Conservation (phyloP, 2,329 filamentous ascomycete genomes). For the Pseudogymnoascus sp. region DNA sequence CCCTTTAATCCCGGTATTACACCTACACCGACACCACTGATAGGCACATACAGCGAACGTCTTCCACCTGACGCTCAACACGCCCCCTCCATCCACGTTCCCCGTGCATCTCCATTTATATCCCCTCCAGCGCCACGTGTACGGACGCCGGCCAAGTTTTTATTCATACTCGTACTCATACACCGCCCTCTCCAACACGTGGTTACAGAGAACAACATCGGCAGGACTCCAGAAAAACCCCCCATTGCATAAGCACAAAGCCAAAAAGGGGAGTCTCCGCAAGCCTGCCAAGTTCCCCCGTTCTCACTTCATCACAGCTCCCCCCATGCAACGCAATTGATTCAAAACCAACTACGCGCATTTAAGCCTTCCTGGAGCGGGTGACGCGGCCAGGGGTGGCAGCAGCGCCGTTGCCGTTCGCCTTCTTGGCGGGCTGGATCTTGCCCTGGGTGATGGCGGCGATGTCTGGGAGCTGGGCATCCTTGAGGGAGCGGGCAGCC, state of each 20-base stretch:
- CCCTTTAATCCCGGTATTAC: constrained; percentile 1
- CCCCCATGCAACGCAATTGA: not conserved
- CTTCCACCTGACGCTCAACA: not conserved
- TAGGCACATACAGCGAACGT: not conserved
- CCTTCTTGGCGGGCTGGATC: constrained; percentile 42
- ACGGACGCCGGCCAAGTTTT: not conserved
- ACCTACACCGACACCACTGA: not conserved
- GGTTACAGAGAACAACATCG: not conserved
- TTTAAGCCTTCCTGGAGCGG: constrained; percentile 30
- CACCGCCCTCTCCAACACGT: not conserved
- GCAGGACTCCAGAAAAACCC: not conserved
- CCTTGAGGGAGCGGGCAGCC: constrained; percentile 46
- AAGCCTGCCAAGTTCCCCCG: not conserved
- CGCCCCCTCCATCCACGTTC: not conserved
- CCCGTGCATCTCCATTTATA: not conserved
- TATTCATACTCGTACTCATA: constrained; percentile 2
- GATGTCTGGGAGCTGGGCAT: constrained; percentile 28
- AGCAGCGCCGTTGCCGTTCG: constrained; percentile 40
- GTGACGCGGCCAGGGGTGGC: constrained; percentile 26
- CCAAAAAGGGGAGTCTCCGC: not conserved
- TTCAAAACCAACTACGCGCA: not conserved
- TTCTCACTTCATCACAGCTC: not conserved
- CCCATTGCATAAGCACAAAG: not conserved
- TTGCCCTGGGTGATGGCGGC: constrained; percentile 26
- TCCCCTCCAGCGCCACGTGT: not conserved